Evolutionary conservation across 2,329 filamentous ascomycete species (phyloP), one percentile per base, ranked within the genome.

Genomic region (Fusarium sp.): DNA sequence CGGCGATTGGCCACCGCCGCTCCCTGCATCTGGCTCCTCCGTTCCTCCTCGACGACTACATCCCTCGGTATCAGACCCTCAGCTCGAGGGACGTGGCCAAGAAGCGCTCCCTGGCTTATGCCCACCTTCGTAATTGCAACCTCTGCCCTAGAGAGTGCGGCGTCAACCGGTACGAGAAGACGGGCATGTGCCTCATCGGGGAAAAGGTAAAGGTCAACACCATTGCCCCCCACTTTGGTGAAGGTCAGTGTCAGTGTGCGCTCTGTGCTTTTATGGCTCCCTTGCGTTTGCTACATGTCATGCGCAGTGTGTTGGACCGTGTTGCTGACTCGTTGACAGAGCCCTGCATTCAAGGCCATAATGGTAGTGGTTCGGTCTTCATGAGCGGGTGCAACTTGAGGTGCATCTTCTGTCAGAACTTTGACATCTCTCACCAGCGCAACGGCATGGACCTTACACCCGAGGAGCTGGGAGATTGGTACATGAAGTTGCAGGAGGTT

Each of bases 181-280:
- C 93, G 1, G 94, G 94, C 16, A 88, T 93, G 79, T 97, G 94
- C 80, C 85, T 97, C 68, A 93, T 97, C 75, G 94, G 94, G 16
- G 88, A 92, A 68, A 92, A 88, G 56, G 93, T 91, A 66, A 95
- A 94, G 78, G 93, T 97, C 75, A 95, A 94, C 80, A 93, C 94
- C 9, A 94, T 97, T 74, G 94, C 94, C 67, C 94, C 94, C 60
- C 94, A 97, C 82, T 95, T 95, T 81, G 94, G 94, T 50, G 94
- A 96, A 86, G 90, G 88, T 88, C 72, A 75, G 85, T 82, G 88
- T 88, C 72, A 75, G 85, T 82, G 58, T 11, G 37, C 63, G 48
- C 65, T 43, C 48, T 59, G 56, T 62, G 62, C 61, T 62, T 45
- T 30, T 32, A 35, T 63, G 56, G 60, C 60, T 70, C 67, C 70